Percentiles rank a stretch among this genome's conserved stretches.
Evolutionary conservation across 495 filamentous ascomycete genomes (phyloP).

Genomic region (Penicillium cataractarum): DNA sequence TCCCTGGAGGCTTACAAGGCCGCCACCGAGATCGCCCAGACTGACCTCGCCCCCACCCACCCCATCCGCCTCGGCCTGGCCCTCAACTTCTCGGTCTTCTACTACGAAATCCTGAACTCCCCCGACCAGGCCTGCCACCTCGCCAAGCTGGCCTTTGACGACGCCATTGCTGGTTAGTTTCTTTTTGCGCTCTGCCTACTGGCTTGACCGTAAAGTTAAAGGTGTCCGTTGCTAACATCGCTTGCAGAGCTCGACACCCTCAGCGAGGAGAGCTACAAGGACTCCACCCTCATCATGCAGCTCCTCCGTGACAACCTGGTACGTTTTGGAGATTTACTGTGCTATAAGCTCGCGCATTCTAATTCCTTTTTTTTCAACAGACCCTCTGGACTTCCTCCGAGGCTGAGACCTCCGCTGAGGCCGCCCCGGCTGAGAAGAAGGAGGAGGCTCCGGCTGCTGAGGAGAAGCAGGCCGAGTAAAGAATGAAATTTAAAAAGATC

Average conservation of each 20-base stretch:
- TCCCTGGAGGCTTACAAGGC: conserved; percentile 98
- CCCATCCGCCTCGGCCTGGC: conserved; percentile 98
- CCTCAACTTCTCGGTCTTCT: conserved; percentile 99
- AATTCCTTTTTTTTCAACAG: conserved; percentile 50
- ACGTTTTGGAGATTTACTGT: conserved; percentile 38
- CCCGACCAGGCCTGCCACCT: conserved; percentile 99
- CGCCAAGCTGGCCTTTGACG: conserved; percentile 99
- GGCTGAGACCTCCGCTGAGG: conserved; percentile 72
- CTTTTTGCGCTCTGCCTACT: background rate
- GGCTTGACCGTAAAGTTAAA: too few species aligned
- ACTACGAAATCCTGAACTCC: conserved; percentile 99
- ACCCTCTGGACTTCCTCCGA: conserved; percentile 99
- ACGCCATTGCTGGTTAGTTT: conserved; percentile 90
- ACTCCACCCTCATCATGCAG: conserved; percentile 99
- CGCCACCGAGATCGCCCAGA: conserved; percentile 97
- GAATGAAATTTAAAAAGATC: conserved; percentile 39
- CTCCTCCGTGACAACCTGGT: conserved; percentile 98
- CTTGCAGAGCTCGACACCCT: conserved; percentile 90
- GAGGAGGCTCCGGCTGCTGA: conserved; percentile 58
- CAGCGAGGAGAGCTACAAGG: conserved; percentile 99
- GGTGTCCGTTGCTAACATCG: conserved; percentile 28
- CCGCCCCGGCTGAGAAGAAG: conserved; percentile 62
- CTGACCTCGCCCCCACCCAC: conserved; percentile 96
- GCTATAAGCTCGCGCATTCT: conserved; percentile 19
- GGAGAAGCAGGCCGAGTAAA: conserved; percentile 63